Percentiles rank a stretch among this genome's conserved stretches.
Conservation (phyloP, 495 filamentous ascomycete species). For the Penicillium verhagenii region DNA sequence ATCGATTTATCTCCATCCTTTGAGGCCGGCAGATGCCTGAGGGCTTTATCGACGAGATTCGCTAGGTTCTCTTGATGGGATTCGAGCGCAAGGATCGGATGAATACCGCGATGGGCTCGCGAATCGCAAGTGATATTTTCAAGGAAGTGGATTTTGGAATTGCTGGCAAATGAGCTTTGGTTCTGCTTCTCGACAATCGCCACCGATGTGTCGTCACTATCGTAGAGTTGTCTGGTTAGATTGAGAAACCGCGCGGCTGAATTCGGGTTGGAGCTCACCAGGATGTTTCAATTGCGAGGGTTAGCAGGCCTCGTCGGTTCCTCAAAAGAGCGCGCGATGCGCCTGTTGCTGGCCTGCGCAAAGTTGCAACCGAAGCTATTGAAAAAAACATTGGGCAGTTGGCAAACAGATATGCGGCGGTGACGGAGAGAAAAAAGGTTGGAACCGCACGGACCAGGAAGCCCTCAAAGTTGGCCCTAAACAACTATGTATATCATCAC, state of each 20-base stretch:
- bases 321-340: conserved; percentile 7
- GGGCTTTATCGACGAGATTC: conserved; percentile 60
- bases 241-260: not conserved
- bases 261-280: conserved; percentile 47
- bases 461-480: conserved; percentile 30
- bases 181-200: conserved; percentile 68
- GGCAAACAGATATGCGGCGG: conserved; percentile 1
- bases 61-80: conserved; percentile 72
- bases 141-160: conserved; percentile 69
- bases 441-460: conserved; percentile 32
- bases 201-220: conserved; percentile 89
- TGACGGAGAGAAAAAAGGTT: conserved; percentile 25
- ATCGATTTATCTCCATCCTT: conserved; percentile 13
- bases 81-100: conserved; percentile 69
- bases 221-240: conserved; percentile 10
- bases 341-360: conserved; percentile 20
- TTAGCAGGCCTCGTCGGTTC: conserved; percentile 51
- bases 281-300: conserved; percentile 92
- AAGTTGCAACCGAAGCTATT: conserved; percentile 15
- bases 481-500: not conserved
- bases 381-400: conserved; percentile 30
- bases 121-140: conserved; percentile 80
- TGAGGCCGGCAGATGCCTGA: conserved; percentile 52
- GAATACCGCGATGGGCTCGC: conserved; percentile 66
- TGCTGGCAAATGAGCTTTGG: conserved; percentile 13